Evolutionary conservation across 805 yeast species (phyloP).

Genomic region (Ogataea trehaloabstinens): DNA sequence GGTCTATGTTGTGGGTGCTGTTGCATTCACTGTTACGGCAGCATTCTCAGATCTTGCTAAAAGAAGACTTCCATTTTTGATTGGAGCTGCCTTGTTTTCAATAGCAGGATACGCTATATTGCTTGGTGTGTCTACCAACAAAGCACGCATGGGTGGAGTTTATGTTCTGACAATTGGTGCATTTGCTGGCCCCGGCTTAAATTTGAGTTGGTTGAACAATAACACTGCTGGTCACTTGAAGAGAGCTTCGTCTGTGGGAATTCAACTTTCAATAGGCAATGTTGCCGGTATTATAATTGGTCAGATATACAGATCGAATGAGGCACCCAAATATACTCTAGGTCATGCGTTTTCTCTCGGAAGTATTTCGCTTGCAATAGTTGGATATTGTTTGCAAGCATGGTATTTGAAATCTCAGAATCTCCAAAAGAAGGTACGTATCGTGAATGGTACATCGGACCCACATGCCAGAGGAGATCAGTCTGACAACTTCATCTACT

Average conservation of each 20-base stretch:
- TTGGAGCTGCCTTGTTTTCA: neutral
- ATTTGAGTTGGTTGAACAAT: slow-evolving; percentile 38
- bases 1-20: slow-evolving; percentile 1
- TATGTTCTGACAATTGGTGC: slow-evolving; percentile 35
- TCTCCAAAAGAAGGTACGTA: neutral
- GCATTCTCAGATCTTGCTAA: neutral
- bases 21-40: neutral
- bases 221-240: slow-evolving; percentile 39
- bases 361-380: slow-evolving; percentile 9
- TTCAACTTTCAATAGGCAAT: slow-evolving; percentile 41
- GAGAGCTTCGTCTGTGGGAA: slow-evolving; percentile 40
- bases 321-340: slow-evolving; percentile 27
- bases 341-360: slow-evolving; percentile 39
- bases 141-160: slow-evolving; percentile 16
- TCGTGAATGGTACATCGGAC: neutral
- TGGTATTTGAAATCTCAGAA: slow-evolving; percentile 1
- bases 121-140: neutral
- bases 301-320: slow-evolving; percentile 36
- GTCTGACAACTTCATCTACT: slow-evolving; percentile 1
- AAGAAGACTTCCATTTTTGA: slow-evolving; percentile 1
- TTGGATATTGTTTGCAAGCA: neutral
- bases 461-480: slow-evolving; percentile 1
- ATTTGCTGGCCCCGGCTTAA: slow-evolving; percentile 37
- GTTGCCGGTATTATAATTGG: slow-evolving; percentile 41
- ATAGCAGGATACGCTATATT: neutral